These are phyloP conservation scores for Acorus calamus DNA, from an alignment of 106 monocot genomes.

Conservation along the genomic window DNA sequence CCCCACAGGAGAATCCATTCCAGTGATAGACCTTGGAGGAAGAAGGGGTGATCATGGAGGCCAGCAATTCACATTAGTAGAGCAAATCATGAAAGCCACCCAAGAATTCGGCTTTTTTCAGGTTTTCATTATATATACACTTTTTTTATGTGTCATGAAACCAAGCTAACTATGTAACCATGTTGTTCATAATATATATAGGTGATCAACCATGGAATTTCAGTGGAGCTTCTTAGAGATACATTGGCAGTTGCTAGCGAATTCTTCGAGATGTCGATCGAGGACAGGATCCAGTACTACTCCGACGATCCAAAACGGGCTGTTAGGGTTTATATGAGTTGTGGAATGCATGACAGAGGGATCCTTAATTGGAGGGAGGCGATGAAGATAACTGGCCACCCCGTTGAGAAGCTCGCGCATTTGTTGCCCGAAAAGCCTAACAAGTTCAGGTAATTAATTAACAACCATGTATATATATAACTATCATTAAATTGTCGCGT, in stretches of 20 bases:
- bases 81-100: slow-evolving; percentile 14
- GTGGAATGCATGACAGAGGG: neutral
- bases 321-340: slow-evolving; percentile 2
- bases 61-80: neutral
- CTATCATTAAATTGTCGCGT: no score
- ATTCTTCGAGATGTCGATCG: slow-evolving; percentile 12
- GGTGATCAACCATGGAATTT: slow-evolving; percentile 19
- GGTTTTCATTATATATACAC: neutral
- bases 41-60: neutral
- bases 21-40: slow-evolving; percentile 11
- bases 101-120: slow-evolving; percentile 25
- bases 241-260: neutral
- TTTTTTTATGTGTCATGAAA: no score
- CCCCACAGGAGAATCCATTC: neutral
- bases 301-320: slow-evolving; percentile 7
- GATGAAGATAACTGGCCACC: slow-evolving; percentile 1
- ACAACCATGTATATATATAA: no score
- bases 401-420: slow-evolving; percentile 3
- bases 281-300: slow-evolving; percentile 2
- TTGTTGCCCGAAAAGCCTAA: slow-evolving; percentile 7
- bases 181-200: neutral
- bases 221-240: neutral
- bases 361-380: slow-evolving; percentile 8
- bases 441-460: slow-evolving; percentile 4
- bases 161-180: no score